A percentile compares a stretch with the other conserved stretches of the same genome.
Evolutionary conservation across 176 grass and related monocot genomes (phyloP).

Genomic region (Eleusine indica): DNA sequence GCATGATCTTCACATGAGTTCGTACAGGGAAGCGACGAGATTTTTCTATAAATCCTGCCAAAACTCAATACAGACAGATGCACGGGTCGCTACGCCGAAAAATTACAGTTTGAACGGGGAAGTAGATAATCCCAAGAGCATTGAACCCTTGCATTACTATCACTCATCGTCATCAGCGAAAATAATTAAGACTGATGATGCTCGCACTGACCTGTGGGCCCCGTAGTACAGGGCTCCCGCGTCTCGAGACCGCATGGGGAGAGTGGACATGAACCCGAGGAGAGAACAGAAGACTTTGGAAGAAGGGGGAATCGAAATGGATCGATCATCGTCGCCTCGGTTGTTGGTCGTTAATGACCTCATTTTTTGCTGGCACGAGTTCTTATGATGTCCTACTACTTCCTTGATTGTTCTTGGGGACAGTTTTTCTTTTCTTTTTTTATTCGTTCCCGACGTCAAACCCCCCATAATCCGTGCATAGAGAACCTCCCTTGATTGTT

Average conservation of each 20-base stretch:
- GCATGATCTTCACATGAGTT: not conserved
- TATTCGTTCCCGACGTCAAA: slow-evolving; percentile 29
- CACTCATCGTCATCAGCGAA: not conserved
- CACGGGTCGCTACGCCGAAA: not conserved
- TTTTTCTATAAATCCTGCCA: not conserved
- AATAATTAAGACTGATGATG: slow-evolving; percentile 26
- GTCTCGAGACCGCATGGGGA: slow-evolving; percentile 39
- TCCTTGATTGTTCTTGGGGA: too few relatives aligned
- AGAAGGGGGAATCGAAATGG: not conserved
- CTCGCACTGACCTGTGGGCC: not conserved
- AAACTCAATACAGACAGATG: not conserved
- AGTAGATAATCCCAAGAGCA: slow-evolving; percentile 41
- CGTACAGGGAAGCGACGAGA: not conserved
- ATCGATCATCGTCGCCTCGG: not conserved
- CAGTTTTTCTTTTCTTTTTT: not conserved
- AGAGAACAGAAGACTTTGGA: slow-evolving; percentile 52
- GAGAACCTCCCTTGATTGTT: slow-evolving; percentile 13
- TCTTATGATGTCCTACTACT: not conserved
- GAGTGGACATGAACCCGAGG: slow-evolving; percentile 35
- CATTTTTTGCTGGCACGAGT: slow-evolving; percentile 53
- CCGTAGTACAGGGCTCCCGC: not conserved
- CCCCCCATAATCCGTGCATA: not conserved
- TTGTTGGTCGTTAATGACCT: slow-evolving; percentile 20
- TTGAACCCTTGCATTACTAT: slow-evolving; percentile 8
- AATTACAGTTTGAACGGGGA: not conserved